A percentile compares a stretch with the other conserved stretches of the same genome.
Evolutionary conservation across 73 alveolate genomes (phyloP).

Genomic region (Symbiodinium pilosum): DNA sequence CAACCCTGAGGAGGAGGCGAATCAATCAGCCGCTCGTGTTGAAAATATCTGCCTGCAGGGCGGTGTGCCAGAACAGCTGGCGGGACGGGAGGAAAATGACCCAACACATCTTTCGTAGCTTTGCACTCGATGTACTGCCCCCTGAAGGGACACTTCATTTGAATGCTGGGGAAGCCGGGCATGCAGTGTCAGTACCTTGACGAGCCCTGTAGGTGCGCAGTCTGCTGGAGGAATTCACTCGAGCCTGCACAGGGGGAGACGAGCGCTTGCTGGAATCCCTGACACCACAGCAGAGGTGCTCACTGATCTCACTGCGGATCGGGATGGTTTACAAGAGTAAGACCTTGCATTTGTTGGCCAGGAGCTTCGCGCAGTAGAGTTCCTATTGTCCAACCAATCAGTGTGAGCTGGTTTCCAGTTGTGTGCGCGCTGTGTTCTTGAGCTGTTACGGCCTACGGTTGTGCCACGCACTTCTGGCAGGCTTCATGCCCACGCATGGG

Average conservation of each 20-base stretch:
- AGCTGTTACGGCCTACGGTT: too few species aligned
- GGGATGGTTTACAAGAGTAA: too few species aligned
- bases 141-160: too few species aligned
- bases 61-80: slow-evolving; percentile 76
- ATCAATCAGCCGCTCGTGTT: slow-evolving; percentile 37
- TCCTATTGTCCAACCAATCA: too few species aligned
- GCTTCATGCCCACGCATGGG: slow-evolving; percentile 51
- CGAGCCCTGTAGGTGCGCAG: slow-evolving; percentile 37
- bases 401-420: too few species aligned
- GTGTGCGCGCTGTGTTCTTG: too few species aligned
- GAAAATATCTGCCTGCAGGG: slow-evolving; percentile 81
- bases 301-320: not conserved
- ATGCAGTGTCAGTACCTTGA: not conserved
- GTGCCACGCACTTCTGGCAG: slow-evolving; percentile 11
- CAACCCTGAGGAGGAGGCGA: slow-evolving; percentile 56
- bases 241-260: not conserved
- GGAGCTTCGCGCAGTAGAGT: too few species aligned
- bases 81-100: not conserved
- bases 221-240: slow-evolving; percentile 42
- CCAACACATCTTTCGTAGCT: too few species aligned
- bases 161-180: too few species aligned
- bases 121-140: too few species aligned
- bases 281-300: slow-evolving; percentile 35
- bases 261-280: slow-evolving; percentile 7
- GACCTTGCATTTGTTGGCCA: too few species aligned